Base-by-base conservation (phyloP, 2,329 filamentous ascomycete species). In the Phoma herbarum region DNA sequence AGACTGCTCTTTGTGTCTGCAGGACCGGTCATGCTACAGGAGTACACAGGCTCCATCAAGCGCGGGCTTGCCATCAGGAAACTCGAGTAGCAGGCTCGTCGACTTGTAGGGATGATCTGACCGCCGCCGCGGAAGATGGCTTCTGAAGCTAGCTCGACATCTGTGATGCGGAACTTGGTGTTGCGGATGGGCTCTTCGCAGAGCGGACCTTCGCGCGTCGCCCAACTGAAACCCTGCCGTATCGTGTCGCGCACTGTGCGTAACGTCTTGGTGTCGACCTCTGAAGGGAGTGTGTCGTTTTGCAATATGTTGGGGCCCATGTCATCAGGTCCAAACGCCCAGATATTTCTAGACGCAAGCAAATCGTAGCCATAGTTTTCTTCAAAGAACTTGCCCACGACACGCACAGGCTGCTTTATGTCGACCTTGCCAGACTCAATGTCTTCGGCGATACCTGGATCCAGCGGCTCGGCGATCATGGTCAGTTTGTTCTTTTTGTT, bases 401-500 rank as follows among this genome's bases (percentile, higher is more conserved):
- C 93, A 56, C 93, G 89, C 42, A 95, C 90, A 2, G 95, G 93
- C 68, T 98, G 94, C 63, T 90, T 92, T 80, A 99, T 97, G 71
- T 87, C 93, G 69, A 99, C 93, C 54, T 86, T 89, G 25, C 94
- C 93, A 46, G 86, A 88, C 80, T 99, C 95, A 63, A 99, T 98
- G 70, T 99, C 95, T 70, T 91, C 89, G 5, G 94, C 92, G 62
- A 99, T 96, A 16, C 95, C 95, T 69, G 96, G 91, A 67, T 99
- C 95, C 14, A 99, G 82, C 31, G 95, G 94, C 77, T 99, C 95
- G 3, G 95, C 95, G 57, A 98, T 91, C 92, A 99, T 97, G 33
- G 95, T 98, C 71, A 99, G 90, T 78, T 96, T 97, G 82, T 99
- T 99, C 83, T 97, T 97, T 81, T 99, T 99, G 82, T 99, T 99